These are phyloP conservation scores for Fusarium mundagurra DNA, from an alignment of 2,329 filamentous ascomycete genomes.

Conservation along the genomic window DNA sequence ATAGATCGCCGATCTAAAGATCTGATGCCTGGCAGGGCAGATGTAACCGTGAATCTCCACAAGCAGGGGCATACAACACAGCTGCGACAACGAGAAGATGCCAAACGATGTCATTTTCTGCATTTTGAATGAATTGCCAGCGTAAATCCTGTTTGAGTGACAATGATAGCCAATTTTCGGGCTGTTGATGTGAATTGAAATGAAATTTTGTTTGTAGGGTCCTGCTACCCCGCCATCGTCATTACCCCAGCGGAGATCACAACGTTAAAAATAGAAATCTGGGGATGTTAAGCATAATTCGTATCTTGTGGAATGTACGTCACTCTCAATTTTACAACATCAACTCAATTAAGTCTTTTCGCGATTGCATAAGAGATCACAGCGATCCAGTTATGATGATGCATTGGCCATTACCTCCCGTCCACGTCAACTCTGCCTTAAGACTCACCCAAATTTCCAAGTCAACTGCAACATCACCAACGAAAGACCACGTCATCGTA, in stretches of 20 bases:
- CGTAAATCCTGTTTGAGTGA: rapidly evolving
- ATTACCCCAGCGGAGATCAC: neutral
- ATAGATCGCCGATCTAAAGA: neutral
- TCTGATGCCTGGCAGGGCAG: neutral
- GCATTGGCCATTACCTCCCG: neutral
- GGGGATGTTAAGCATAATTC: neutral
- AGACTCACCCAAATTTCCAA: neutral
- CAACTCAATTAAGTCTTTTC: neutral
- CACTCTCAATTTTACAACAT: neutral
- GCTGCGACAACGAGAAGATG: neutral
- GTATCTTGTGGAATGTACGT: neutral
- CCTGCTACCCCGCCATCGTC: neutral
- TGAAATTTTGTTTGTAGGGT: neutral
- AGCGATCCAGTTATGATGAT: rapidly evolving
- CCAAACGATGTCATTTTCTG: rapidly evolving
- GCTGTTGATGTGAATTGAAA: rapidly evolving
- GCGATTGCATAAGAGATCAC: neutral
- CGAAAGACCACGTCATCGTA: neutral
- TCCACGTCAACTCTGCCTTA: neutral
- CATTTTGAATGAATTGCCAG: rapidly evolving
- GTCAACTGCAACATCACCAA: neutral
- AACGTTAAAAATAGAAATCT: neutral
- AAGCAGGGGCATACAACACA: neutral
- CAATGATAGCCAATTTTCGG: neutral
- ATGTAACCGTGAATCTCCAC: neutral